phyloP scores from a whole-genome alignment of 208 protist species.

The Angomonas deanei region DNA sequence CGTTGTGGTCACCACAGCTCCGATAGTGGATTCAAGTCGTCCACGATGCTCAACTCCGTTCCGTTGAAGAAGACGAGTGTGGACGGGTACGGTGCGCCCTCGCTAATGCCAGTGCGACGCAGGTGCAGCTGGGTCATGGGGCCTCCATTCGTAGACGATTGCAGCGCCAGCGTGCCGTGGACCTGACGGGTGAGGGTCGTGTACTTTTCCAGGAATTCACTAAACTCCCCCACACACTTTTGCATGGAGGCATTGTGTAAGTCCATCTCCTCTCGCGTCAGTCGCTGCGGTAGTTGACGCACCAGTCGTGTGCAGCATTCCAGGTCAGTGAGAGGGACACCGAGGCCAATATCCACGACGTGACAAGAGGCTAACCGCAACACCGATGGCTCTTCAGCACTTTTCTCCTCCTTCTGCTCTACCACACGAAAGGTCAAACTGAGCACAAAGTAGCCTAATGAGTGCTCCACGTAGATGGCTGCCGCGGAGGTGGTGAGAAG shows the following conservation, averaged over 20 bases:
- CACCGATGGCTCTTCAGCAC: no score
- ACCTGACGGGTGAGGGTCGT: constrained; percentile 46
- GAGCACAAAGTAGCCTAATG: constrained; percentile 50
- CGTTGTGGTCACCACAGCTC: constrained; percentile 61
- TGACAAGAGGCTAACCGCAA: constrained; percentile 16
- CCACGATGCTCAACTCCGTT: constrained; percentile 24
- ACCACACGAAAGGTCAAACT: constrained; percentile 17
- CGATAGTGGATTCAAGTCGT: constrained; percentile 61
- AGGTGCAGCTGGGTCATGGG: constrained; percentile 71
- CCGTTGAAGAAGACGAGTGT: constrained; percentile 59
- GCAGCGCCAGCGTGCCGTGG: constrained; percentile 52
- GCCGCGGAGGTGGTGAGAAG: constrained; percentile 8
- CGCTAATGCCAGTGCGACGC: constrained; percentile 38
- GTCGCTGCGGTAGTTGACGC: constrained; percentile 25
- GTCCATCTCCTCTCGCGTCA: constrained; percentile 41
- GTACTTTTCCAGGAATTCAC: constrained; percentile 67
- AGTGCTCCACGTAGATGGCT: constrained; percentile 53
- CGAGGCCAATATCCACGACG: constrained; percentile 57
- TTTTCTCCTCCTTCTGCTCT: not conserved
- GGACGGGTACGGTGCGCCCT: constrained; percentile 58
- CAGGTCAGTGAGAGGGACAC: constrained; percentile 42
- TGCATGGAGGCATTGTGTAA: constrained; percentile 66
- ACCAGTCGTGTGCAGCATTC: constrained; percentile 49
- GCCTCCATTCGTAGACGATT: constrained; percentile 37
- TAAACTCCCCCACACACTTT: constrained; percentile 43